Percentiles rank a stretch among this genome's conserved stretches.
phyloP scores from a whole-genome alignment of 306 rosid species.

The Cyamopsis tetragonoloba region DNA sequence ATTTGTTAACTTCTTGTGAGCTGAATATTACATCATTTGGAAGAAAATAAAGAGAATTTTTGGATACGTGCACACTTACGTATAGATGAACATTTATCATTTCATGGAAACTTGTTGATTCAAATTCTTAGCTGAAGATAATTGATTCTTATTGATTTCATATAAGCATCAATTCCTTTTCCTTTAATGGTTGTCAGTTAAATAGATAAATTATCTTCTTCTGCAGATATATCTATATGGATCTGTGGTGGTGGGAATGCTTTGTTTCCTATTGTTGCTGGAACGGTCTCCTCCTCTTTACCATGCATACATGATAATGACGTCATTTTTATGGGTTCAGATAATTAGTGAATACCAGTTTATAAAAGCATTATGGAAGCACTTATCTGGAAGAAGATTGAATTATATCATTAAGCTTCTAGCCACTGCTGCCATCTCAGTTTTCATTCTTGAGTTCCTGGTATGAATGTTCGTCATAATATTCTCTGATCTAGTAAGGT shows the following conservation, averaged over 20 bases:
- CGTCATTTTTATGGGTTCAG: constrained; percentile 71
- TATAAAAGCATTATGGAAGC: constrained; percentile 65
- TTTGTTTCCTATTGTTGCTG: constrained; percentile 53
- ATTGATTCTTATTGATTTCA: neutral
- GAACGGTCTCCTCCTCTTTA: constrained; percentile 90
- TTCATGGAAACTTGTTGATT: neutral
- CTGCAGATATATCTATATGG: constrained; percentile 71
- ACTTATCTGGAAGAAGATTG: constrained; percentile 53
- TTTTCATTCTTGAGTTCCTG: constrained; percentile 74
- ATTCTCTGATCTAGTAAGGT: constrained; percentile 23
- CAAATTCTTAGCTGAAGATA: constrained; percentile 21
- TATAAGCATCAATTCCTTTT: neutral
- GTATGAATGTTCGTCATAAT: constrained; percentile 40
- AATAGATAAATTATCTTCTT: constrained; percentile 15
- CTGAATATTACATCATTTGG: neutral
- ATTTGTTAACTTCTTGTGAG: constrained; percentile 23
- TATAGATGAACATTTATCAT: neutral
- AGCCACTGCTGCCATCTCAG: constrained; percentile 47
- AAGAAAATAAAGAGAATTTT: constrained; percentile 4
- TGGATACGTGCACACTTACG: neutral
- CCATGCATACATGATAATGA: constrained; percentile 70
- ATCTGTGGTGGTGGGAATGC: constrained; percentile 47
- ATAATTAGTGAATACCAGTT: constrained; percentile 67
- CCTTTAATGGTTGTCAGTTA: neutral
- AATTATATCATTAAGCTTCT: constrained; percentile 48